Evolutionary conservation across 106 monocot genomes (phyloP), one percentile per base, ranked within the genome.

Genomic region (Posidonia australis): DNA sequence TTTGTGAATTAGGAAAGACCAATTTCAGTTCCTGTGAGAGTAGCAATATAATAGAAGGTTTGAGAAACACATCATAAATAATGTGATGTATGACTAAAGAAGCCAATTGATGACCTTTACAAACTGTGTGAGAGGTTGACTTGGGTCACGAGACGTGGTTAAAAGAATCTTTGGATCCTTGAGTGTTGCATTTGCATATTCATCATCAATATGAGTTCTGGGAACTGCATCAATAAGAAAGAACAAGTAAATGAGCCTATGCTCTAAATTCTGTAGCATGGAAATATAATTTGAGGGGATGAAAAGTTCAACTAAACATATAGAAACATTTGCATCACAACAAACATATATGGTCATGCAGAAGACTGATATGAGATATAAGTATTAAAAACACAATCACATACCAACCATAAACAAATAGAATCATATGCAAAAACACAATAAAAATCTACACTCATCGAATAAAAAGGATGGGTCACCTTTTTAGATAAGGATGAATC

Each of bases 51-150:
- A 54, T 23, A 58, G n/a, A 65, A 43, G 6, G 19, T 11, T 20
- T 20, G n/a, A 45, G 10, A 56, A 18, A 32, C 19, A 7, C 13
- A 36, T 13, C 19, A 70, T 28, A 74, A 55, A 43, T 18, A 48
- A 21, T 21, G 17, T 18, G 28, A 4, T 57, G 14, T 22, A 13
- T 28, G 49, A 44, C 20, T 44, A 60, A 30, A 0, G 58, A 13
- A 20, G 20, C 20, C 21, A 28, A 36, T 19, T 59, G 19, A 18
- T 62, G 61, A 91, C 96, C 84, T 98, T 98, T 28, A 79, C 90
- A 76, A 98, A 98, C 24, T 98, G 96, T 45, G 80, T 83, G 21
- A 98, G 82, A 23, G 90, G 96, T 3, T 82, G 84, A 70, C 96
- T 98, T 67, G 96, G 96, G 74, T 84, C 75, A 32, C 90, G 87